Percentiles rank a stretch among this genome's conserved stretches.
phyloP scores from a whole-genome alignment of 352 stramenopile species.

The Pythium rishiriense region DNA sequence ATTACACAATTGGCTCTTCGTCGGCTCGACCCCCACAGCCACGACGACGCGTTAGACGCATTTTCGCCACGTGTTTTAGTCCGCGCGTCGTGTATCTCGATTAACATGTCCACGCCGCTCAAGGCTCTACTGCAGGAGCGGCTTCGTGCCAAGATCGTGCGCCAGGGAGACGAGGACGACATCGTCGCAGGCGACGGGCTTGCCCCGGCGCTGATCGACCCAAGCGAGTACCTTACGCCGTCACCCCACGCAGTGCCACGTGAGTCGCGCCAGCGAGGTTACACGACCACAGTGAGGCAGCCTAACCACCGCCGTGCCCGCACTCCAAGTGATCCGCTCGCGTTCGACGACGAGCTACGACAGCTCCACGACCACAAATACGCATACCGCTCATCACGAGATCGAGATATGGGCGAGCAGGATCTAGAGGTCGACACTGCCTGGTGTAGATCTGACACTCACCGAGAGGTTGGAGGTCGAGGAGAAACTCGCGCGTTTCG shows the following conservation, averaged over 20 bases:
- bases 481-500: neutral
- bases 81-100: conserved; percentile 28
- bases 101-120: conserved; percentile 53
- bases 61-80: neutral
- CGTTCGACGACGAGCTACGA: neutral
- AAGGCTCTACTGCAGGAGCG: conserved; percentile 78
- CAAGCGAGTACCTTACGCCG: conserved; percentile 13
- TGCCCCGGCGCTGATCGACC: conserved; percentile 6
- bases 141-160: conserved; percentile 65
- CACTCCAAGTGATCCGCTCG: neutral
- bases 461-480: neutral
- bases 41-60: neutral
- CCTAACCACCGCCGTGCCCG: neutral
- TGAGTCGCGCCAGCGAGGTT: neutral
- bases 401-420: neutral
- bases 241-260: neutral
- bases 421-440: neutral
- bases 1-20: neutral
- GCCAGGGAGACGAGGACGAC: conserved; percentile 32
- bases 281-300: neutral
- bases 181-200: neutral
- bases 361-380: neutral
- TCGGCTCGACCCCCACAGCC: neutral
- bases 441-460: neutral
- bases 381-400: neutral